A percentile compares a stretch with the other conserved stretches of the same genome.
These are phyloP conservation scores for Lactuca saligna DNA, from an alignment of 129 eudicot species.

Conservation along the genomic window DNA sequence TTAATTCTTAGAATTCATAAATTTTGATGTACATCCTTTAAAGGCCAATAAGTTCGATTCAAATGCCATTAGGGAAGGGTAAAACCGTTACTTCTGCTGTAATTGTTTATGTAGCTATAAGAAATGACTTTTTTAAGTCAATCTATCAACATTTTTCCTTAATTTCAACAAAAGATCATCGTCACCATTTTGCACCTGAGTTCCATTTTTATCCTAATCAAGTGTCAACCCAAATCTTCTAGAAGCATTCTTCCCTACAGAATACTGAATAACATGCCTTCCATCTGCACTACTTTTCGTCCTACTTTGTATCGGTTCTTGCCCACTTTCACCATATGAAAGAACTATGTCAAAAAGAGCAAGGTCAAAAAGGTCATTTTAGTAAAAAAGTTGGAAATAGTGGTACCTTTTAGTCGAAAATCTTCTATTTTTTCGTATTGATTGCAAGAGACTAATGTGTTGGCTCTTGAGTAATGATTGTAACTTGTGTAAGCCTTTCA, in stretches of 20 bases:
- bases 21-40: too few species aligned
- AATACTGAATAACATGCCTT: slow-evolving; percentile 87
- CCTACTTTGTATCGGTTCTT: slow-evolving; percentile 59
- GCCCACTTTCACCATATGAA: slow-evolving; percentile 50
- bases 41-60: too few species aligned
- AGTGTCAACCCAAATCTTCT: slow-evolving; percentile 69
- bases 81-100: too few species aligned
- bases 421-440: slow-evolving; percentile 69
- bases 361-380: background rate
- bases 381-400: background rate
- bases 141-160: slow-evolving; percentile 69
- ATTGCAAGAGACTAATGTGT: slow-evolving; percentile 87
- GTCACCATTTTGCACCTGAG: slow-evolving; percentile 15
- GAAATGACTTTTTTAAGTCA: slow-evolving; percentile 53
- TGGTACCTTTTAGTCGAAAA: slow-evolving; percentile 67
- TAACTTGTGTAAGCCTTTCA: slow-evolving; percentile 52
- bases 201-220: slow-evolving; percentile 48
- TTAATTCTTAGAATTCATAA: too few species aligned
- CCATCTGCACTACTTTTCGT: slow-evolving; percentile 58
- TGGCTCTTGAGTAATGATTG: slow-evolving; percentile 60
- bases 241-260: slow-evolving; percentile 87
- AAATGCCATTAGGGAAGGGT: too few species aligned
- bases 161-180: slow-evolving; percentile 46
- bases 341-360: background rate
- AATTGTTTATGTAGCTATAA: too few species aligned